Evolutionary conservation across 345 rosid genomes (phyloP), one percentile per base, ranked within the genome.

Genomic region (Iberis pinnata): DNA sequence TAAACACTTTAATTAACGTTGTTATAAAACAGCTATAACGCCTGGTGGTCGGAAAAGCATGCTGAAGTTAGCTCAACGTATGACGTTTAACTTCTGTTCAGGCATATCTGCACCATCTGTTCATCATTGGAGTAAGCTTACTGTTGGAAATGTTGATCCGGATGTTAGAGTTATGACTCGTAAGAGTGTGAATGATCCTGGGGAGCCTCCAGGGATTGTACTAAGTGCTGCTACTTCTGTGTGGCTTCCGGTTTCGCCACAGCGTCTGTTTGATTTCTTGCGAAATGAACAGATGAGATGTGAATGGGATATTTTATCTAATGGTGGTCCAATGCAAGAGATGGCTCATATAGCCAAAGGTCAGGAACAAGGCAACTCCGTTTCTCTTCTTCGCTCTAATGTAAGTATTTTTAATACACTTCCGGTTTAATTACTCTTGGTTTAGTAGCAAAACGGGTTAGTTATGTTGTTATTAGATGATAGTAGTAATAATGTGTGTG

Each of bases 271-370:
- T 24, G 79, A 79, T 56, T 82, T 79, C 60, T 74, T 82, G 27
- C 53, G 80, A 12, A 69, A 79, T 20, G 89, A 75, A 45, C 79
- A 75, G 48, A 62, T 77, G 43, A 70, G 85, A 55, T 63, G 72
- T 51, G 78, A 82, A 61, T 82, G 85, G 85, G 85, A 82, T 60
- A 75, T 82, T 22, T 55, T 82, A 38, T 82, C 85, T 17, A 82
- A 75, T 43, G 85, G 79, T 12, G 80, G 80, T 12, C 79, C 89
- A 13, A 79, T 77, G 83, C 83, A 71, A 41, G 81, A 72, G 66
- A 77, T 79, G 78, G 75, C 78, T 49, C 82, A 68, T 55, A 72
- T 79, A 1, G 75, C 81, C 37, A 82, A 82, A 46, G 85, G 85
- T 65, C 81, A 74, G 25, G 79, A 72, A 53, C 81, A 69, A 39